A percentile compares a stretch with the other conserved stretches of the same genome.
Conservation (phyloP, 257 asterid genomes). For the Salvia hispanica region DNA sequence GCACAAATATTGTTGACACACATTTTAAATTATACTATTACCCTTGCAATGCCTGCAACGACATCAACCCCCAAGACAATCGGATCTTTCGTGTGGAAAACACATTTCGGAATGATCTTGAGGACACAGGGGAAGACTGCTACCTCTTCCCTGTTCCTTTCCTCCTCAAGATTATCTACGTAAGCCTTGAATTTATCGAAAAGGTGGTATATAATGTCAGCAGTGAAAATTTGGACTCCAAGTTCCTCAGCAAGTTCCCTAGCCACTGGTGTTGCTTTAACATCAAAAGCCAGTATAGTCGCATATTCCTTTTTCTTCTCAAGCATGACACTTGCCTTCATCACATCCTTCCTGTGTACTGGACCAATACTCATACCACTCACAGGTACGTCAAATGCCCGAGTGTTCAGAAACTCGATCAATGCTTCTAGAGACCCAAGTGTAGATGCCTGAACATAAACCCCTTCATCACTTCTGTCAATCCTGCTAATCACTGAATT, state of each 20-base stretch:
- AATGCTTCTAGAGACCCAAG: constrained; percentile 60
- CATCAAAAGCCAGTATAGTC: constrained; percentile 93
- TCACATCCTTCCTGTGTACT: constrained; percentile 89
- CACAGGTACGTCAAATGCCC: constrained; percentile 87
- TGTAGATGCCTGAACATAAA: constrained; percentile 74
- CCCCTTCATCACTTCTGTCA: constrained; percentile 93
- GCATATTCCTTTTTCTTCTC: constrained; percentile 90
- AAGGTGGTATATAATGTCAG: constrained; percentile 90
- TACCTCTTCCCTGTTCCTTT: constrained; percentile 84
- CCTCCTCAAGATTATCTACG: constrained; percentile 90
- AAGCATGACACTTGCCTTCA: constrained; percentile 97
- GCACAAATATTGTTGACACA: background rate
- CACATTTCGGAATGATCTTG: constrained; percentile 77
- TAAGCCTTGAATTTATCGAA: constrained; percentile 97
- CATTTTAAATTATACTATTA: constrained; percentile 26
- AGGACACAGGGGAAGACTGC: constrained; percentile 97
- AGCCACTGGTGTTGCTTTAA: constrained; percentile 84
- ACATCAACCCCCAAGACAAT: constrained; percentile 76
- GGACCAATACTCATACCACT: constrained; percentile 98
- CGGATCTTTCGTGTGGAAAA: constrained; percentile 94
- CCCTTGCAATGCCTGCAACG: constrained; percentile 78
- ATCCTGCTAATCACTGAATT: constrained; percentile 88
- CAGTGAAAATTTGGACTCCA: constrained; percentile 80
- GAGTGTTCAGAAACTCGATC: constrained; percentile 90
- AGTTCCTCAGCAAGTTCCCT: constrained; percentile 86